Evolutionary conservation across 352 stramenopile species (phyloP).

Genomic region (Ophiocytium majus): DNA sequence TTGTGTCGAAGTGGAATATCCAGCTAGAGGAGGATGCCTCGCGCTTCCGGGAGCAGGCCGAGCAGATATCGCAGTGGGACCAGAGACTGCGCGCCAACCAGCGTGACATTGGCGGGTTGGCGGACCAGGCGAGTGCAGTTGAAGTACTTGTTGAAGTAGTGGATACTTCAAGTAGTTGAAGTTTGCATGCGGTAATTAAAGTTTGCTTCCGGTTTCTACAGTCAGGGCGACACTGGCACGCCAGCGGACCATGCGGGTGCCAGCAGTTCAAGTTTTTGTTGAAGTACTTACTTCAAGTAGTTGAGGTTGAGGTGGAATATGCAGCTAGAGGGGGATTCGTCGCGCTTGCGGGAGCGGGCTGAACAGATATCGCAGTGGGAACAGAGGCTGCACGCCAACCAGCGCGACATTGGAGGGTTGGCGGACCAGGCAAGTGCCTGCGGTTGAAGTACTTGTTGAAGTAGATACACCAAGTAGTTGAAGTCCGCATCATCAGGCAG

Average conservation of each 20-base stretch:
- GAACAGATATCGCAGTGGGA: background rate
- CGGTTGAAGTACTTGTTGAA: no score
- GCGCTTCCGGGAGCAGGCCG: background rate
- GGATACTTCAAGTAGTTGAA: no score
- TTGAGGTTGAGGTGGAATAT: background rate
- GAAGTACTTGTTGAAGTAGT: no score
- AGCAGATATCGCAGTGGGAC: background rate
- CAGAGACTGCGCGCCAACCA: background rate
- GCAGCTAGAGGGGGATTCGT: background rate
- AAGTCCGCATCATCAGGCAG: no score
- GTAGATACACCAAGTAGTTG: no score
- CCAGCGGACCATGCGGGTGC: no score
- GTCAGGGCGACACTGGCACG: no score
- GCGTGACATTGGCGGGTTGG: background rate
- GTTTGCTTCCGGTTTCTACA: no score
- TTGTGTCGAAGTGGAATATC: constrained; percentile 18
- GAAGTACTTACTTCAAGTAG: background rate
- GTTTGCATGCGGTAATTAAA: no score
- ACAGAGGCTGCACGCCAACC: background rate
- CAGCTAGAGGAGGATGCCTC: constrained; percentile 11
- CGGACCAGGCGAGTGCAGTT: no score
- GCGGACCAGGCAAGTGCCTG: constrained; percentile 11
- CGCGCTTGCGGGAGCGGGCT: background rate
- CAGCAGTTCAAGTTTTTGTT: background rate
- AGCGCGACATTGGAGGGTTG: background rate